These are phyloP conservation scores for Darksidea phi DNA, from an alignment of 495 filamentous ascomycete genomes.

Conservation along the genomic window DNA sequence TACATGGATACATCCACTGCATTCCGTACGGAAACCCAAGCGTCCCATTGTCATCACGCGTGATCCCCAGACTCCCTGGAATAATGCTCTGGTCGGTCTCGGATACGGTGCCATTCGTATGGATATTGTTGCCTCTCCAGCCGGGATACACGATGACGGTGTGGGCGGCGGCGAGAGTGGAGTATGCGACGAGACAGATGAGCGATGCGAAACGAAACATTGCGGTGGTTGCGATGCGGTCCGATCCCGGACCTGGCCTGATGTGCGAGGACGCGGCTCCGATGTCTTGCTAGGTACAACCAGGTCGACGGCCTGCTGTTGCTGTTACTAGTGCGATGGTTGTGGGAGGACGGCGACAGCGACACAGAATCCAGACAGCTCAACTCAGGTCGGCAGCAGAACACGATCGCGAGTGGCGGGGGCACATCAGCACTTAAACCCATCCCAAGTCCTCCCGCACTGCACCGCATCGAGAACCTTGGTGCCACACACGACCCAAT, in stretches of 20 bases:
- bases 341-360: conserved; percentile 15
- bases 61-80: conserved; percentile 50
- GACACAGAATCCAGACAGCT: not conserved
- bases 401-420: not conserved
- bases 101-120: conserved; percentile 61
- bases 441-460: not conserved
- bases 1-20: conserved; percentile 99
- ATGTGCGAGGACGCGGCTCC: no score
- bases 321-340: not conserved
- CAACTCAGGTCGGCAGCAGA: not conserved
- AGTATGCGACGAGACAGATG: conserved; percentile 42
- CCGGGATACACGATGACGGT: conserved; percentile 90
- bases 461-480: not conserved
- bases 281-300: no score
- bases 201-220: conserved; percentile 41
- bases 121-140: conserved; percentile 90
- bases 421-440: conserved; percentile 14
- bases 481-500: not conserved
- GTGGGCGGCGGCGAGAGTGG: conserved; percentile 64
- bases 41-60: conserved; percentile 44
- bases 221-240: not conserved
- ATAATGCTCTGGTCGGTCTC: conserved; percentile 36
- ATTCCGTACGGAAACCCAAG: conserved; percentile 78
- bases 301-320: no score
- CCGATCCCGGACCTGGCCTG: no score